Evolutionary conservation across 208 protist genomes (phyloP), one percentile per base, ranked within the genome.

Genomic region (Acanthamoeba healyi): DNA sequence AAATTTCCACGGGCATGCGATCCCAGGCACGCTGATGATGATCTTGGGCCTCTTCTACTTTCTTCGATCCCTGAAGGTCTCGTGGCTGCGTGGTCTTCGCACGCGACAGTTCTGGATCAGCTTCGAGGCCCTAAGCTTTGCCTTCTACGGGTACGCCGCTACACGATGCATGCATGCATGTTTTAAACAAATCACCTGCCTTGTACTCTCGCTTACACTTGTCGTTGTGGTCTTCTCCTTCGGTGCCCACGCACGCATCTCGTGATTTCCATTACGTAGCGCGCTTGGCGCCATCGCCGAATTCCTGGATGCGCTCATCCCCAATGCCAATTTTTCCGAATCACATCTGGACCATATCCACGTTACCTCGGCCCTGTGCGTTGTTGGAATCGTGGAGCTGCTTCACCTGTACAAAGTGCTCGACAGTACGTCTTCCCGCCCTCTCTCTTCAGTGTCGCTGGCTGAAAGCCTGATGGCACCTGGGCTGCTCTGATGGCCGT

Each of bases 41-140:
- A 14, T 89, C 22, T 42, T 89, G 82, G 82, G 82, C 51, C 82
- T 89, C 46, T 89, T 89, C 82, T 89, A 89, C 49, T 89, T 89
- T 29, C 38, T 89, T 2, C 46, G 82, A 56, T 56, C 82, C 32
- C 29, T 89, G 32, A 56, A 89, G 32, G 46, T 89, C 12, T 70
- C 46, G 46, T 89, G 5, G 24, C 19, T 24, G 3, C 40, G 51
- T 26, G 51, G 82, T 1, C 49, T 89, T 12, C 82, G 82, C 1
- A 89, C 82, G 34, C 63, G 38, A 19, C 82, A 89, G 82, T 89
- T 89, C 38, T 89, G 82, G 82, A 89, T 89, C 36, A 70, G 51
- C 49, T 89, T 89, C 32, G 82, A 89, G n/a, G 82, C 51, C 40
- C 32, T 89, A 14, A 49, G 82, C 82, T 89, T 89, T 65, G 82